Evolutionary conservation across 257 asterid genomes (phyloP).

Genomic region (Penstemon davidsonii): DNA sequence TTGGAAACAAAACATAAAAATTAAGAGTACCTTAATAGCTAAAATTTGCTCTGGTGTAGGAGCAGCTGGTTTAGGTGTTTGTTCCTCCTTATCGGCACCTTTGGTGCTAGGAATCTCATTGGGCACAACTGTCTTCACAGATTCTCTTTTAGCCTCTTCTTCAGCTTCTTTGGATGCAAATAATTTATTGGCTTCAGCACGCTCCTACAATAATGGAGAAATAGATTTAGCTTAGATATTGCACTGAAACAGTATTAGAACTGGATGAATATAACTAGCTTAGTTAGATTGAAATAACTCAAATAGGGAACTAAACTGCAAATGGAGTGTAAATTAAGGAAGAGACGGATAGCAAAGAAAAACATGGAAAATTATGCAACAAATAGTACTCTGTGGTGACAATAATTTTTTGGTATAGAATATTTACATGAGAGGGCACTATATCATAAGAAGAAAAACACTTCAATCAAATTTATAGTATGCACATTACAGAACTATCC

Average conservation of each 20-base stretch:
- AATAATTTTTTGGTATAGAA: too few species aligned
- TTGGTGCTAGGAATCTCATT: slow-evolving; percentile 58
- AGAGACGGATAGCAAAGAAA: too few species aligned
- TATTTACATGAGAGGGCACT: too few species aligned
- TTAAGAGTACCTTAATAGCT: slow-evolving; percentile 76
- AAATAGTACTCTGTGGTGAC: too few species aligned
- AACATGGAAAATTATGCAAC: too few species aligned
- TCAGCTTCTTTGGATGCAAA: slow-evolving; percentile 95
- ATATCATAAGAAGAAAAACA: too few species aligned
- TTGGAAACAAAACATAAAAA: neutral
- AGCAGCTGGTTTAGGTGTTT: slow-evolving; percentile 66
- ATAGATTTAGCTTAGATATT: slow-evolving; percentile 8
- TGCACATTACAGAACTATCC: too few species aligned
- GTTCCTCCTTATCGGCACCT: slow-evolving; percentile 67
- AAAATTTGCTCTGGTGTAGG: slow-evolving; percentile 96
- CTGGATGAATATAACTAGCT: slow-evolving; percentile 4
- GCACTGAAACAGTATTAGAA: neutral
- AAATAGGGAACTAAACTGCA: slow-evolving; percentile 6
- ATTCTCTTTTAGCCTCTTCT: slow-evolving; percentile 80
- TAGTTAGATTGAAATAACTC: slow-evolving; percentile 7
- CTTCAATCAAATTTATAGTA: too few species aligned
- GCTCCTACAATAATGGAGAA: slow-evolving; percentile 58
- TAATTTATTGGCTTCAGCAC: slow-evolving; percentile 72
- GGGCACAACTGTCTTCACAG: slow-evolving; percentile 76
- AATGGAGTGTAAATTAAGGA: neutral